A percentile compares a stretch with the other conserved stretches of the same genome.
Conservation (phyloP, 305 asterid species). For the Coffea humblotiana region DNA sequence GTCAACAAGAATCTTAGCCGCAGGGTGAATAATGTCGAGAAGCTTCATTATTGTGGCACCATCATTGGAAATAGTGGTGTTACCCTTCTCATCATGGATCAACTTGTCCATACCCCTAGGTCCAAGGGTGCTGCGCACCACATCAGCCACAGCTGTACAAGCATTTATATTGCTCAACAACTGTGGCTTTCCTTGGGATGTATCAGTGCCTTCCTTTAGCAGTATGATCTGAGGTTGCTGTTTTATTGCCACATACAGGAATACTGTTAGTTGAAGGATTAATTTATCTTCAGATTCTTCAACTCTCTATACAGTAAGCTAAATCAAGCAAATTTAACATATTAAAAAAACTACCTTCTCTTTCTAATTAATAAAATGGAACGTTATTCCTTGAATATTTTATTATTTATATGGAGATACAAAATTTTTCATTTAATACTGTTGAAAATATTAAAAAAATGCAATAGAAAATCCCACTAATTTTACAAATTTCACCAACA, state of each 20-base stretch:
- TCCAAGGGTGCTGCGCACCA: slow-evolving; percentile 88
- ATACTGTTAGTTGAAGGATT: neutral
- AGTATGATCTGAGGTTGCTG: slow-evolving; percentile 90
- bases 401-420: neutral
- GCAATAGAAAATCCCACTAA: neutral
- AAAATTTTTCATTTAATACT: neutral
- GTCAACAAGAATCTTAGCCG: slow-evolving; percentile 96
- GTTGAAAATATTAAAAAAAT: neutral
- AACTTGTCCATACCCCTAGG: slow-evolving; percentile 99
- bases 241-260: slow-evolving; percentile 13
- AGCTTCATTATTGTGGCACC: slow-evolving; percentile 99
- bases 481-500: neutral
- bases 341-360: neutral
- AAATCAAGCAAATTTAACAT: neutral
- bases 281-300: neutral
- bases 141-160: slow-evolving; percentile 86
- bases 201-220: slow-evolving; percentile 98
- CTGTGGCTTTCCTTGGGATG: slow-evolving; percentile 97
- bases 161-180: slow-evolving; percentile 93
- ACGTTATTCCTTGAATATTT: neutral
- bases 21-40: slow-evolving; percentile 96
- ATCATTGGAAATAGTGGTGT: slow-evolving; percentile 93
- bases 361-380: neutral
- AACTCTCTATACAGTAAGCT: neutral
- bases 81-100: slow-evolving; percentile 98